Conservation (phyloP, 768 basidiomycete species). For the Chlorophyllum brunneum region DNA sequence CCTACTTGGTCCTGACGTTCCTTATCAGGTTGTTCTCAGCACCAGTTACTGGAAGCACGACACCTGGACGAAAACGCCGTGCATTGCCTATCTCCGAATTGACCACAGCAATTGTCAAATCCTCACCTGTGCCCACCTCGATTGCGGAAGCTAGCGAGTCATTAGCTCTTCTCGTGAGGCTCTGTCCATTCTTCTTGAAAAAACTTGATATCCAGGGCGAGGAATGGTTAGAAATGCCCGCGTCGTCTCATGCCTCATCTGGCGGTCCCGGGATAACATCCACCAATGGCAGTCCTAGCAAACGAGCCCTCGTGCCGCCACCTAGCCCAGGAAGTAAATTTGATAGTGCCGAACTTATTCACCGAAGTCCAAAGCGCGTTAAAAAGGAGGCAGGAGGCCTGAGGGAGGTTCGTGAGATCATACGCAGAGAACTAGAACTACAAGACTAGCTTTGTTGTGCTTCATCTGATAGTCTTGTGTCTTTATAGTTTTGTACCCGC, state of each 20-base stretch:
- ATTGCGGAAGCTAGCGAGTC: conserved; percentile 76
- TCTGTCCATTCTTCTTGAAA: conserved; percentile 82
- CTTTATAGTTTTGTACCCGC: conserved; percentile 16
- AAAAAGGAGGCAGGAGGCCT: conserved; percentile 70
- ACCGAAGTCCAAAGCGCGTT: conserved; percentile 69
- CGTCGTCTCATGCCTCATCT: conserved; percentile 27
- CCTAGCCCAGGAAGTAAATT: conserved; percentile 49
- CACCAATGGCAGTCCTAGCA: conserved; percentile 35
- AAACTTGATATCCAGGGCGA: conserved; percentile 55
- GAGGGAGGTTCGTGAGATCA: conserved; percentile 77
- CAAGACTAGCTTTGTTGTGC: conserved; percentile 45
- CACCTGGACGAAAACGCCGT: conserved; percentile 64
- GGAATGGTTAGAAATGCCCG: conserved; percentile 63
- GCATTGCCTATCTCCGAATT: conserved; percentile 68
- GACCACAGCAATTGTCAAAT: conserved; percentile 66
- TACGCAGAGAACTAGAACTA: conserved; percentile 72
- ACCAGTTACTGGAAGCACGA: conserved; percentile 45
- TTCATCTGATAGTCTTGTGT: conserved; percentile 24
- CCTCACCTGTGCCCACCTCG: conserved; percentile 78
- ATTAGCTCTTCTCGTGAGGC: conserved; percentile 53
- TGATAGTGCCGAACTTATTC: conserved; percentile 60
- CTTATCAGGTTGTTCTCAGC: conserved; percentile 68
- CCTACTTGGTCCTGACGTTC: conserved; percentile 5
- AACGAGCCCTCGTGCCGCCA: conserved; percentile 32
- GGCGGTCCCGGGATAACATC: conserved; percentile 13